phyloP scores from a whole-genome alignment of 2,329 filamentous ascomycete genomes.

The Ophiognomonia clavigignenti-juglandacearum region DNA sequence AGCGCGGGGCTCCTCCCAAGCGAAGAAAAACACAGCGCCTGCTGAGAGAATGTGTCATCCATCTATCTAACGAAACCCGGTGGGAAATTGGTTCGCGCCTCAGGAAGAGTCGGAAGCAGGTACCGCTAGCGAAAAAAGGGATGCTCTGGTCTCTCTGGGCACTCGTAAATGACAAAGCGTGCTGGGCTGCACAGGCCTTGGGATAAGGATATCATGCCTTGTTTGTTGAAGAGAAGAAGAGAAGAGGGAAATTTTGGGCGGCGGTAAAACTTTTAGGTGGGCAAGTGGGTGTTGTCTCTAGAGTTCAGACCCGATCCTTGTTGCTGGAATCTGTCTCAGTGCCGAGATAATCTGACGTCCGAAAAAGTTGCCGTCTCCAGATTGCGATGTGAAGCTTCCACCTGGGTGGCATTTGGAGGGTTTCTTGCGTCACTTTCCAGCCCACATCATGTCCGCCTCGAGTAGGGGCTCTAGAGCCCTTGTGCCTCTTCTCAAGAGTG shows the following conservation, averaged over 20 bases:
- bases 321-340: neutral
- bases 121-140: conserved; percentile 98
- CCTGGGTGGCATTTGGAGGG: conserved; percentile 10
- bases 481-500: conserved; percentile 46
- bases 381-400: too few species aligned
- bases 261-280: conserved; percentile 18
- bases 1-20: too few species aligned
- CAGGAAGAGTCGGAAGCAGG: conserved; percentile 49
- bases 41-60: conserved; percentile 65
- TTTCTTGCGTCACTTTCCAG: conserved; percentile 7
- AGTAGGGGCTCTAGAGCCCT: conserved; percentile 51
- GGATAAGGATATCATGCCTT: conserved; percentile 90
- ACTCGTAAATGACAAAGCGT: conserved; percentile 88
- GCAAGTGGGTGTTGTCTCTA: neutral
- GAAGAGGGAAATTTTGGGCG: conserved; percentile 25
- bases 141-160: conserved; percentile 76
- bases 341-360: conserved; percentile 12
- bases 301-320: too few species aligned
- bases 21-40: neutral
- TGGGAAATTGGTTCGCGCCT: conserved; percentile 36
- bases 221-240: conserved; percentile 32
- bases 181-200: conserved; percentile 68
- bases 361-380: conserved; percentile 14
- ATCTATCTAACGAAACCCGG: conserved; percentile 97
- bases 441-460: conserved; percentile 45